phyloP scores from a whole-genome alignment of 2,329 filamentous ascomycete genomes.

The Tolypocladium amazonense region DNA sequence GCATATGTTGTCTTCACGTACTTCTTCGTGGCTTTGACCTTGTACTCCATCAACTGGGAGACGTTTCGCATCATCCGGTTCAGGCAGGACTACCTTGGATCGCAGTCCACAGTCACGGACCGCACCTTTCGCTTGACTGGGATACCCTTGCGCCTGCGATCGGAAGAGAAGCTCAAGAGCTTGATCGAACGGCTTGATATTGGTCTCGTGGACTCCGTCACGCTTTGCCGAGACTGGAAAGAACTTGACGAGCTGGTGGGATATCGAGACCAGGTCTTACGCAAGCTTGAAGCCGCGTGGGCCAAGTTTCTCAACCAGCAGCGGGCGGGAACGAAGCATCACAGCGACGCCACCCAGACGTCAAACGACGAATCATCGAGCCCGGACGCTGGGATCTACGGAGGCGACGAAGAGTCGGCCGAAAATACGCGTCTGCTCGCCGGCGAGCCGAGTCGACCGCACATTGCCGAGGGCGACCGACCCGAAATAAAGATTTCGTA shows the following conservation, averaged over 20 bases:
- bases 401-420: constrained; percentile 31
- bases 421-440: constrained; percentile 53
- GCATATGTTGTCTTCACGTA: constrained; percentile 93
- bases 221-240: constrained; percentile 78
- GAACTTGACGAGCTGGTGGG: constrained; percentile 66
- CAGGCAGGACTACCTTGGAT: constrained; percentile 83
- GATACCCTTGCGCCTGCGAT: constrained; percentile 68
- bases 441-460: constrained; percentile 21
- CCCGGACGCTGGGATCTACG: constrained; percentile 19
- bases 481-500: constrained; percentile 70
- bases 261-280: constrained; percentile 52
- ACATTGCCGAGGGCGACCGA: constrained; percentile 32
- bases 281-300: constrained; percentile 75
- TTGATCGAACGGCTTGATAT: constrained; percentile 83
- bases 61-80: constrained; percentile 78
- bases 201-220: constrained; percentile 81
- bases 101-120: constrained; percentile 91
- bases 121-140: constrained; percentile 86
- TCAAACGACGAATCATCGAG: constrained; percentile 3
- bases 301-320: constrained; percentile 46
- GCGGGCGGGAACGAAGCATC: constrained; percentile 6
- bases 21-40: constrained; percentile 71
- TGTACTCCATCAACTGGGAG: constrained; percentile 75
- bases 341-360: constrained; percentile 5
- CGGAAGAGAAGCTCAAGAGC: constrained; percentile 72